Percentiles rank a stretch among this genome's conserved stretches.
phyloP scores from a whole-genome alignment of 768 basidiomycete genomes.

The Podaxis sp. region DNA sequence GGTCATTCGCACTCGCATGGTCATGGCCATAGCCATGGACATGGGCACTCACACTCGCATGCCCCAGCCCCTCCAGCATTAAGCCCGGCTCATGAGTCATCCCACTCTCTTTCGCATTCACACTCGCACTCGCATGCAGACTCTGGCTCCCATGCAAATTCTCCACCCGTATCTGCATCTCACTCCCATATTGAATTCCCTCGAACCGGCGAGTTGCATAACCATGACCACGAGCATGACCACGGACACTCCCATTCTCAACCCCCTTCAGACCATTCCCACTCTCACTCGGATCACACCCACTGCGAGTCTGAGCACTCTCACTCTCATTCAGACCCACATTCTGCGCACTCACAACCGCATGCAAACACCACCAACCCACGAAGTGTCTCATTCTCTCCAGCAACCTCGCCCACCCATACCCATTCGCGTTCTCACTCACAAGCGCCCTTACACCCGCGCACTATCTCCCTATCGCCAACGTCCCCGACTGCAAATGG shows the following conservation, averaged over 20 bases:
- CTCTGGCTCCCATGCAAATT: slow-evolving; percentile 18
- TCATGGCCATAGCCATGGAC: slow-evolving; percentile 23
- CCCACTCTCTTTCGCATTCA: slow-evolving; percentile 28
- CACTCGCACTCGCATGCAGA: slow-evolving; percentile 18
- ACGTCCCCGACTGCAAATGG: slow-evolving; percentile 3
- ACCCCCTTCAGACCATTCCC: slow-evolving; percentile 23
- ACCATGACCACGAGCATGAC: slow-evolving; percentile 15
- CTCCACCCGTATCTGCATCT: slow-evolving; percentile 17
- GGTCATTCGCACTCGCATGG: slow-evolving; percentile 55
- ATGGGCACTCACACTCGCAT: slow-evolving; percentile 35
- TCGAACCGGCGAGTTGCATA: background rate
- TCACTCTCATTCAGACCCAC: slow-evolving; percentile 25
- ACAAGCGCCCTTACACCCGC: slow-evolving; percentile 1
- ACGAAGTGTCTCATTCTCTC: slow-evolving; percentile 23
- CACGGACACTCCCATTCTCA: slow-evolving; percentile 26
- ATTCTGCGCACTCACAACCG: slow-evolving; percentile 1
- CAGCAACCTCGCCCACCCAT: slow-evolving; percentile 23
- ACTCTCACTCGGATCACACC: slow-evolving; percentile 26
- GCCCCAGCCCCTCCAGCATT: slow-evolving; percentile 16
- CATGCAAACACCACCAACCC: background rate
- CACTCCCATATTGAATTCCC: slow-evolving; percentile 22
- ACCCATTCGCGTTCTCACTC: slow-evolving; percentile 20
- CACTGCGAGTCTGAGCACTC: slow-evolving; percentile 14
- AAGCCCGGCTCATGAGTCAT: slow-evolving; percentile 20
- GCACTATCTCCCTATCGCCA: slow-evolving; percentile 3